These are phyloP conservation scores for Capronia americana DNA, from an alignment of 2,329 filamentous ascomycete genomes.

Conservation along the genomic window DNA sequence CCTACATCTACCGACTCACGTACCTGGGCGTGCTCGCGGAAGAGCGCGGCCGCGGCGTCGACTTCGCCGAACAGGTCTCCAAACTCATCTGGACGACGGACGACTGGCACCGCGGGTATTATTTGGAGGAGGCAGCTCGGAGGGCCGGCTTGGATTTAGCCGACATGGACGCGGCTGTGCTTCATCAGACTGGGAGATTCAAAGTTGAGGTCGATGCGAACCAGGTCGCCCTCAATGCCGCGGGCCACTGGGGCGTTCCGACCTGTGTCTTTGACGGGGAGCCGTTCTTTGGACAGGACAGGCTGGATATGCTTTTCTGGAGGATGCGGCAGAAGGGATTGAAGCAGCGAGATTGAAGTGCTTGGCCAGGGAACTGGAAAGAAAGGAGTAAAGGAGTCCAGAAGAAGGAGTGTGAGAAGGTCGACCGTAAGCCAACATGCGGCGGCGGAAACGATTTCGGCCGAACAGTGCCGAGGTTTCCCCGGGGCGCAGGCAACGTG, in stretches of 20 bases:
- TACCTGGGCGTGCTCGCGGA: constrained; percentile 3
- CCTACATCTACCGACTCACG: constrained; percentile 3
- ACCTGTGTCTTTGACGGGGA: background rate
- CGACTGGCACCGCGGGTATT: background rate
- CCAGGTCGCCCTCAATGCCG: background rate
- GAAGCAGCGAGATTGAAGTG: background rate
- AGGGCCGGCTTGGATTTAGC: background rate
- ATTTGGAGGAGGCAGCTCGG: background rate
- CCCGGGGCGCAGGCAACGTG: too few relatives aligned
- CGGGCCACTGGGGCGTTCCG: constrained; percentile 8
- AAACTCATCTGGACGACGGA: background rate
- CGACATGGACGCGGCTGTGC: background rate
- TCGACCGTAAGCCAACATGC: too few relatives aligned
- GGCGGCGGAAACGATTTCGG: too few relatives aligned
- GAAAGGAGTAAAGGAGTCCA: too few relatives aligned
- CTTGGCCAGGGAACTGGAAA: too few relatives aligned
- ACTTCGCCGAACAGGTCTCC: background rate
- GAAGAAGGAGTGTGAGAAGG: too few relatives aligned
- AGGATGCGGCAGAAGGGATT: background rate
- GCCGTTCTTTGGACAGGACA: constrained; percentile 2
- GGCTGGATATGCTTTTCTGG: background rate
- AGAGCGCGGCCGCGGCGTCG: background rate
- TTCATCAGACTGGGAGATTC: background rate
- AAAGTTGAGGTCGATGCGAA: background rate
- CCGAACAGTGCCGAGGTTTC: too few relatives aligned